phyloP scores from a whole-genome alignment of 345 rosid genomes.

The Linum lewisii region DNA sequence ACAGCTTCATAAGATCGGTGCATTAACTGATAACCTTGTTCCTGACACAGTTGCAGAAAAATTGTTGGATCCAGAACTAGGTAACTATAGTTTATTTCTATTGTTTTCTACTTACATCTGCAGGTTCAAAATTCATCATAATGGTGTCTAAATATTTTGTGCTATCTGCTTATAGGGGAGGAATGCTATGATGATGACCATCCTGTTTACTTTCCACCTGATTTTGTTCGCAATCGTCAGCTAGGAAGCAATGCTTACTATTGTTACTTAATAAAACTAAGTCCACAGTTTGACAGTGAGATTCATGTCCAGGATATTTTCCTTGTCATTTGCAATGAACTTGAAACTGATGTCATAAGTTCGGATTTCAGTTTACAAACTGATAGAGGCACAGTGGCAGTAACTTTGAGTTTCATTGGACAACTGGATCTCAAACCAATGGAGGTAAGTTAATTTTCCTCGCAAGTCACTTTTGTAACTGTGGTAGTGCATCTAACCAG shows the following conservation, averaged over 20 bases:
- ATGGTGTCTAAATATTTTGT: not conserved
- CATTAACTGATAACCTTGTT: conserved; percentile 73
- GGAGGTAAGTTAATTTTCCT: conserved; percentile 28
- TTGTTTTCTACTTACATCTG: conserved; percentile 1
- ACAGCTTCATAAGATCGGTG: conserved; percentile 52
- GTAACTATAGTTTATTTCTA: conserved; percentile 13
- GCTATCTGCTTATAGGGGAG: conserved; percentile 25
- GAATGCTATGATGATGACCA: conserved; percentile 39
- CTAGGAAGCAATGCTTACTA: conserved; percentile 24
- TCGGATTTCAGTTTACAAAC: conserved; percentile 39
- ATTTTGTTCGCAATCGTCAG: conserved; percentile 31
- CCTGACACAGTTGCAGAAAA: conserved; percentile 65
- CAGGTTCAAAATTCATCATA: not conserved
- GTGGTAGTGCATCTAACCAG: not conserved
- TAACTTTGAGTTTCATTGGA: conserved; percentile 41
- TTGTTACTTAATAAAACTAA: conserved; percentile 50
- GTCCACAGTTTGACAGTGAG: conserved; percentile 29
- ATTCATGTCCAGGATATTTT: conserved; percentile 38
- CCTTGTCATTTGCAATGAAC: conserved; percentile 40
- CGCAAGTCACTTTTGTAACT: not conserved
- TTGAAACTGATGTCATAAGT: conserved; percentile 39
- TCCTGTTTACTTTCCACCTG: conserved; percentile 64
- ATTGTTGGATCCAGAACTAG: conserved; percentile 30
- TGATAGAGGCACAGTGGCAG: conserved; percentile 42
- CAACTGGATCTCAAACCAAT: conserved; percentile 25